Percentiles rank a stretch among this genome's conserved stretches.
These are phyloP conservation scores for Harringtonia aguacate DNA, from an alignment of 2,329 filamentous ascomycete genomes.

Conservation along the genomic window DNA sequence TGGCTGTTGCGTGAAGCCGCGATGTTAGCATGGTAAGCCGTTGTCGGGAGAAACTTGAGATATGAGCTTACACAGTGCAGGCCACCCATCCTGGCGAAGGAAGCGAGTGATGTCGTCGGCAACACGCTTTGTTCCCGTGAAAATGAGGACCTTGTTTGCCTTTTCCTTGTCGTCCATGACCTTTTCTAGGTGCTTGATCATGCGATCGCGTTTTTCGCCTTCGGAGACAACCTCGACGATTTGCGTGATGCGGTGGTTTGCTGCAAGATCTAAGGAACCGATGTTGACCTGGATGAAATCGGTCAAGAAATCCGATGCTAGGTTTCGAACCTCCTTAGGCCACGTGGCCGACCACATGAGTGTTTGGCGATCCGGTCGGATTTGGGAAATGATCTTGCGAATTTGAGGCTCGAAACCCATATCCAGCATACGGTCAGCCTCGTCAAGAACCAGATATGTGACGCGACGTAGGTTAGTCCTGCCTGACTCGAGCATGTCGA, in stretches of 20 bases:
- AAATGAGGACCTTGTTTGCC: conserved; percentile 94
- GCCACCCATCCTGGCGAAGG: conserved; percentile 96
- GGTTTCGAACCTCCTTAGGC: conserved; percentile 94
- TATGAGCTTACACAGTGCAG: conserved; percentile 71
- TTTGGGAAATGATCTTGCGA: conserved; percentile 95
- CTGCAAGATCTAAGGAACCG: conserved; percentile 87
- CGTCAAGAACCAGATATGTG: conserved; percentile 95
- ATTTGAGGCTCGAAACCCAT: conserved; percentile 99
- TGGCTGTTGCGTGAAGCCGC: conserved; percentile 51
- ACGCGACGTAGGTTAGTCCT: conserved; percentile 97
- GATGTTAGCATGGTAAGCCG: background rate
- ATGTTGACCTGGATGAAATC: conserved; percentile 99
- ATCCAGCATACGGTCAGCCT: conserved; percentile 98
- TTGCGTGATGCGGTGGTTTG: conserved; percentile 97
- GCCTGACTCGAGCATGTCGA: conserved; percentile 96
- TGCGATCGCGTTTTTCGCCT: conserved; percentile 93
- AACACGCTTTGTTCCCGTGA: conserved; percentile 88
- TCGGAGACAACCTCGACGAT: conserved; percentile 93
- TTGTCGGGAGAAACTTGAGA: no score
- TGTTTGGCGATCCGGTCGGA: conserved; percentile 95
- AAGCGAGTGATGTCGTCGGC: conserved; percentile 97
- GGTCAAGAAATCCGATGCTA: conserved; percentile 81
- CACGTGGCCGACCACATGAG: conserved; percentile 99
- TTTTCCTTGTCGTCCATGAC: conserved; percentile 91
- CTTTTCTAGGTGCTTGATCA: conserved; percentile 96